Evolutionary conservation across 352 stramenopile genomes (phyloP), one percentile per base, ranked within the genome.

Genomic region (Phytophthora megakarya): DNA sequence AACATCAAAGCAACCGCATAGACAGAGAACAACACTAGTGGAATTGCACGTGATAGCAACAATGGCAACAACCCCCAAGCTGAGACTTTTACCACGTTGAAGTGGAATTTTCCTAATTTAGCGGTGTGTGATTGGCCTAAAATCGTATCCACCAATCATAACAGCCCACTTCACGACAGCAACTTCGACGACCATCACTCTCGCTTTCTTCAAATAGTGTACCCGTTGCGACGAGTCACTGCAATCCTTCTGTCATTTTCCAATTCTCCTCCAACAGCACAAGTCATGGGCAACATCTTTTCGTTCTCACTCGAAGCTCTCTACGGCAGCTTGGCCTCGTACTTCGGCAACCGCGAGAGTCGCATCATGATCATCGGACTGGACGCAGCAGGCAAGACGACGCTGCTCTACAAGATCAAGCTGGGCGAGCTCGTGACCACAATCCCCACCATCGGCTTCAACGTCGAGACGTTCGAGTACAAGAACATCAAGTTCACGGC

Each of bases 331-430:
- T 37, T 84, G 28, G 38, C 64, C 13, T 68, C 42, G 11, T 84
- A 64, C 60, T 83, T 72, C 32, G 23, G 65, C 47, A 65, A 71
- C 70, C 70, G 61, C 25, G 61, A 81, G 38, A 77, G 69, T 21
- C 74, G 74, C 69, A 78, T 84, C 55, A 62, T 98, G 47, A 97
- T 98, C 76, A 82, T 97, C n/a, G 90, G 90, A 1, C 81, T 98
- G 12, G 96, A 99, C 76, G 93, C 90, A 21, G 97, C 95, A 19
- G 96, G 96, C 72, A 99, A 99, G 82, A 99, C 97, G 1, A 99
- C 97, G 28, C 96, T 99, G 62, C 85, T 98, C 10, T 93, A 97
- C 78, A 83, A 86, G 53, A 80, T 96, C 58, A 92, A 96, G 60
- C 68, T 96, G 22, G 84, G 80, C 11, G 80, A 93, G 46, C 19